phyloP scores from a whole-genome alignment of 1,284 basidiomycete species.

The Leccinum pachyderme region DNA sequence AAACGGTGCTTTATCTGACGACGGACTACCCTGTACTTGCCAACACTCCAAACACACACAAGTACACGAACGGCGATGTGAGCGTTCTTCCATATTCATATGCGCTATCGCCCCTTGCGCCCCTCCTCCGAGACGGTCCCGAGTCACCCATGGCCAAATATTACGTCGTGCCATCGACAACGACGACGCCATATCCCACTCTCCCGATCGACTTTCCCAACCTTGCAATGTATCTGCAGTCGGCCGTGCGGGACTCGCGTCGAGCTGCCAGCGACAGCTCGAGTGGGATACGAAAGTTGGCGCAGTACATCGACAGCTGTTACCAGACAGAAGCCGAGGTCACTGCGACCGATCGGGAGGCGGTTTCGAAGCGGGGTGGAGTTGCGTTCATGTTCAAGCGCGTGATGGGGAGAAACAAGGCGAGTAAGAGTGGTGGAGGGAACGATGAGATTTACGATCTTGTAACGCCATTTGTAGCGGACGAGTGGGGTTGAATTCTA shows the following conservation, averaged over 20 bases:
- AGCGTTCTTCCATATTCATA: slow-evolving; percentile 70
- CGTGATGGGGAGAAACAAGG: slow-evolving; percentile 55
- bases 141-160: slow-evolving; percentile 64
- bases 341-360: slow-evolving; percentile 32
- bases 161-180: slow-evolving; percentile 64
- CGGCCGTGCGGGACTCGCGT: slow-evolving; percentile 65
- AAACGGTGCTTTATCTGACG: slow-evolving; percentile 70
- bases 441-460: slow-evolving; percentile 77
- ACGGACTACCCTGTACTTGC: slow-evolving; percentile 63
- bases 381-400: slow-evolving; percentile 56
- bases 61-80: slow-evolving; percentile 57
- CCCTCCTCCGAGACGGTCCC: slow-evolving; percentile 57
- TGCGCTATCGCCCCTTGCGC: slow-evolving; percentile 53
- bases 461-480: slow-evolving; percentile 75
- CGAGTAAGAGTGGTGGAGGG: slow-evolving; percentile 43
- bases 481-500: slow-evolving; percentile 50
- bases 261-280: slow-evolving; percentile 55
- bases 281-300: slow-evolving; percentile 60
- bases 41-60: slow-evolving; percentile 41
- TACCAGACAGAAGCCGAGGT: slow-evolving; percentile 50
- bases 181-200: slow-evolving; percentile 57
- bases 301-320: slow-evolving; percentile 46
- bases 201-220: slow-evolving; percentile 73
- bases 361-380: slow-evolving; percentile 37
- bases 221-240: slow-evolving; percentile 70